phyloP scores from a whole-genome alignment of 768 basidiomycete genomes.

The Rhizopogon vinicolor region DNA sequence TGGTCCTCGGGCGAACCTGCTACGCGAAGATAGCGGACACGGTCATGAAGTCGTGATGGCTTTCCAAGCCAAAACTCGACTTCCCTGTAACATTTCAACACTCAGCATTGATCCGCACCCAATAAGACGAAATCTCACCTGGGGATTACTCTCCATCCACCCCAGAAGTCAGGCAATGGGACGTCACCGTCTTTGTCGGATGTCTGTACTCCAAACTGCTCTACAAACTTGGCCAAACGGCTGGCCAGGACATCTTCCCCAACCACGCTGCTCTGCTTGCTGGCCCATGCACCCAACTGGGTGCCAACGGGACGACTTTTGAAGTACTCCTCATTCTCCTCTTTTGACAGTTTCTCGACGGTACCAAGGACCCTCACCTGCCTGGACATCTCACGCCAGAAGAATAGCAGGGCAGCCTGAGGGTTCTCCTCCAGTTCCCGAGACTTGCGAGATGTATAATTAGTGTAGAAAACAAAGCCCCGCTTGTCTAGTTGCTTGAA shows the following conservation, averaged over 20 bases:
- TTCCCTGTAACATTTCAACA: constrained; percentile 51
- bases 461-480: constrained; percentile 97
- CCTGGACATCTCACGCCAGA: constrained; percentile 83
- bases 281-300: constrained; percentile 90
- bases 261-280: constrained; percentile 79
- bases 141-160: constrained; percentile 94
- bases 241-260: constrained; percentile 64
- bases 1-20: constrained; percentile 42
- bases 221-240: constrained; percentile 53
- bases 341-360: constrained; percentile 69
- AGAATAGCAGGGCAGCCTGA: constrained; percentile 79
- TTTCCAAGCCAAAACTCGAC: constrained; percentile 98
- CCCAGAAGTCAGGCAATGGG: constrained; percentile 90
- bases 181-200: constrained; percentile 41
- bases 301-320: constrained; percentile 77
- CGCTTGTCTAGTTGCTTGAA: constrained; percentile 84
- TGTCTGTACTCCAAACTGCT: constrained; percentile 49
- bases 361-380: constrained; percentile 81
- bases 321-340: constrained; percentile 84
- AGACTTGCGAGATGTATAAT: constrained; percentile 93
- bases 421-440: constrained; percentile 74
- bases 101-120: neutral
- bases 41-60: constrained; percentile 90
- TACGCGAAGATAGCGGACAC: constrained; percentile 69
- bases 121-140: constrained; percentile 38